Base-by-base conservation (phyloP, 148 eudicot genomes). In the Chenopodium berlandieri region DNA sequence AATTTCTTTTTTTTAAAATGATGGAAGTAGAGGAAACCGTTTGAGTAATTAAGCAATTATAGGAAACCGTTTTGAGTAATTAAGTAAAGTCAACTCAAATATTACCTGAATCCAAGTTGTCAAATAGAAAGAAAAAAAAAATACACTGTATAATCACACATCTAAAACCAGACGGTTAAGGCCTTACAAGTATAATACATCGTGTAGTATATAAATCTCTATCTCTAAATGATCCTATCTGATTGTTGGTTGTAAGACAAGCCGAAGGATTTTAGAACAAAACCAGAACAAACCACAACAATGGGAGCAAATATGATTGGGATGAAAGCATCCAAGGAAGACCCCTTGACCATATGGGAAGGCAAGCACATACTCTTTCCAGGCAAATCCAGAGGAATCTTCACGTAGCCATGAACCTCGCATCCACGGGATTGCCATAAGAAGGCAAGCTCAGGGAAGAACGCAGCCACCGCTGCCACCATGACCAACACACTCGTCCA, bases 301-400 rank as follows among this genome's bases (percentile, higher is more conserved):
- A 87, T 81, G 10, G 83, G 78, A 50, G 87, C 85, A 74, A 87
- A 85, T 0, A 82, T 31, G 8, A 81, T 62, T 25, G 89, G 87
- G 31, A 87, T 64, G 52, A 87, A 75, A 63, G 83, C 50, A 68
- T 87, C 89, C 4, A 80, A 80, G 0, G 70, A 52, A 65, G 89
- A 85, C 70, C 81, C 82, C 71, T 75, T 85, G 22, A 85, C 71
- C 75, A 82, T 63, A n/a, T 82, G 62, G 5, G 82, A 75, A 58
- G 89, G 87, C 56, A 87, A 77, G 71, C 89, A 87, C 19, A 87
- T n/a, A 65, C 78, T 85, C 82, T 82, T 82, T 44, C 84, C 84
- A 10, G 89, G 85, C 60, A 87, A 34, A 65, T 87, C 89, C 77
- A 87, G 25, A 60, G 89, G 89, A 4, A 87, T 66, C 77, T 78